Evolutionary conservation across 2,329 filamentous ascomycete species (phyloP), one percentile per base, ranked within the genome.

Genomic region (Penicillium verrucosum): DNA sequence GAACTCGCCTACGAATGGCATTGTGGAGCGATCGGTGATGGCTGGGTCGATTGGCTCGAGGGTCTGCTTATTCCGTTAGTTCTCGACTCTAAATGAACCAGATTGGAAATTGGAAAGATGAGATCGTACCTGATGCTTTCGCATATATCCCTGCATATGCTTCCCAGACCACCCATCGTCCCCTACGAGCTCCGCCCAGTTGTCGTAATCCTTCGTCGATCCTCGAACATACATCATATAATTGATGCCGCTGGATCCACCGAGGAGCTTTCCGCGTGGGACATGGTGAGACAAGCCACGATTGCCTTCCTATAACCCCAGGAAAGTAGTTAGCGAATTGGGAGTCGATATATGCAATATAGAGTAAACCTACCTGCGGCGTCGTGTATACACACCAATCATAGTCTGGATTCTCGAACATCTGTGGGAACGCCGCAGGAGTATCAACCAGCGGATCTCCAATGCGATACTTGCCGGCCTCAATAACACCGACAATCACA

Each of bases 221-320:
- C 67, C 67, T 1, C 69, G 65, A 2, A 77, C 79, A 67, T 77
- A 86, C 32, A 78, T 64, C 68, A 73, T 68, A 51, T 70, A 73
- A 48, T 75, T 75, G 59, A 73, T 71, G 4, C 58, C 71, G 21
- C 66, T 69, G 1, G 70, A 71, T 16, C 73, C 73, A 12, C 73
- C 73, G 1, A 74, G 60, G 12, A 70, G 51, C 30, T 72, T 72
- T 3, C 72, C 72, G 2, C 72, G 68, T 0, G 68, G 61, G 0
- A 71, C 48, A 49, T 68, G 64, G 34, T 70, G 66, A 29, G 55
- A 11, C 21, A 32, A 45, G 16, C 57, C 62, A 32, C 59, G 30
- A 23, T 62, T 65, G 0, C 21, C 56, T 29, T 63, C 58, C 62
- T 75, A 46, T n/a, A 27, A 1, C 5, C 18, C 5, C 21, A 37